These are phyloP conservation scores for Gomphus bonarii DNA, from an alignment of 1,284 basidiomycete species.

Conservation along the genomic window DNA sequence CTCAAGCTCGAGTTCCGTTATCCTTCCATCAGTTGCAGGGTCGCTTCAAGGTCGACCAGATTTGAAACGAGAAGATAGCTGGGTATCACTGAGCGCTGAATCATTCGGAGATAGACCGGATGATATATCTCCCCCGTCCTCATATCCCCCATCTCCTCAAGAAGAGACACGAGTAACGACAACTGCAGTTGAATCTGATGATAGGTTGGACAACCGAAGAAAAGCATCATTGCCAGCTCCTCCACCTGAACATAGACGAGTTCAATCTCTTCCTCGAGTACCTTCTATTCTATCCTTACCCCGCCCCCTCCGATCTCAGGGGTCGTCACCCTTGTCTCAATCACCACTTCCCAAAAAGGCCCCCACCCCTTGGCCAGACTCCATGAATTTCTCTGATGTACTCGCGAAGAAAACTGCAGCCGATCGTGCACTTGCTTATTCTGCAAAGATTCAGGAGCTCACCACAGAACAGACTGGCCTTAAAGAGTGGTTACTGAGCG, in stretches of 20 bases:
- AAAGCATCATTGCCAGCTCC: slow-evolving; percentile 17
- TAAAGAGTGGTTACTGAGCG: slow-evolving; percentile 60
- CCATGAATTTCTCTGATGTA: slow-evolving; percentile 68
- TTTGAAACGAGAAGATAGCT: neutral
- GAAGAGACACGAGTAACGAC: neutral
- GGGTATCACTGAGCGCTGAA: slow-evolving; percentile 2
- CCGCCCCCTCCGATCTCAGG: slow-evolving; percentile 17
- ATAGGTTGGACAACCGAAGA: slow-evolving; percentile 10
- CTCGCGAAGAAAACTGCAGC: slow-evolving; percentile 44
- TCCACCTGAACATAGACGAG: neutral
- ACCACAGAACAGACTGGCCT: slow-evolving; percentile 71
- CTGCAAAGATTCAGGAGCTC: slow-evolving; percentile 77
- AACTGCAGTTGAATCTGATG: neutral
- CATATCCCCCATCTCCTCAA: slow-evolving; percentile 5
- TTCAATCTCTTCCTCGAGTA: neutral
- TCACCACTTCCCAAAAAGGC: slow-evolving; percentile 26
- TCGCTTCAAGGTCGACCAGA: slow-evolving; percentile 7
- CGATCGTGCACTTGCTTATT: slow-evolving; percentile 73
- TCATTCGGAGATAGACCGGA: neutral
- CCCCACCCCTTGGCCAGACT: slow-evolving; percentile 49
- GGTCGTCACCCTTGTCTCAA: slow-evolving; percentile 24
- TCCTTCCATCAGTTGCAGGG: slow-evolving; percentile 10
- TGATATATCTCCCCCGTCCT: slow-evolving; percentile 7
- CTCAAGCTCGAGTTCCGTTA: neutral
- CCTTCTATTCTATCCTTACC: neutral